Evolutionary conservation across 768 basidiomycete species (phyloP), one percentile per base, ranked within the genome.

Genomic region (Lentinula aciculospora): DNA sequence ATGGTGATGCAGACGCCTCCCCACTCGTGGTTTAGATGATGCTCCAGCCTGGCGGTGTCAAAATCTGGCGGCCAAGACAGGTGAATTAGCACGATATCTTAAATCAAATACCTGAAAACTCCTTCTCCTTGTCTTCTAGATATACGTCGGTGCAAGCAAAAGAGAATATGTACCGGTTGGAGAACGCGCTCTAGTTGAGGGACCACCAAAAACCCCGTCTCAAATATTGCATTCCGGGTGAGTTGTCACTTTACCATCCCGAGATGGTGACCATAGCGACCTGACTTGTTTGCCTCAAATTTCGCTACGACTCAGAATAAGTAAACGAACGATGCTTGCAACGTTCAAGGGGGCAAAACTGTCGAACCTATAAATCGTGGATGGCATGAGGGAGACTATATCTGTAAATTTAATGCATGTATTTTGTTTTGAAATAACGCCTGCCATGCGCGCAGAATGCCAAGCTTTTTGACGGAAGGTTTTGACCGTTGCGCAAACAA

Each of bases 41-140:
- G 93, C 74, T 96, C 46, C 86, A 90, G 65, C 80, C 86, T 29
- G 89, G 85, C 21, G 92, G 92, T 50, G 92, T 96, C 60, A 95
- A 94, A 73, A 96, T 96, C 63, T 96, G 94, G 92, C 80, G 91
- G 45, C 92, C 90, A 34, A 78, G 88, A 65, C 91, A 92, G 79
- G 87, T 88, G 69, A 58, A 73, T 63, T 55, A 50, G 34, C 48
- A 28, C 15, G 7, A 9, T 29, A 25, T 31, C 15, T 2, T 25
- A 17, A 25, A 7, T 19, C 7, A 53, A 27, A 15, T 32, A 5
- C 17, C 27, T 45, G 7, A n/a, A n/a, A n/a, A n/a, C n/a, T n/a
- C 54, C n/a, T 48, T 21, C n/a, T 28, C 5, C 9, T 32, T 2
- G 21, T 21, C 21, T 21, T 32, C 23, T 60, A 92, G 87, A 81